Evolutionary conservation across 2,329 filamentous ascomycete species (phyloP).

Genomic region (Amauroascus verrucosus): DNA sequence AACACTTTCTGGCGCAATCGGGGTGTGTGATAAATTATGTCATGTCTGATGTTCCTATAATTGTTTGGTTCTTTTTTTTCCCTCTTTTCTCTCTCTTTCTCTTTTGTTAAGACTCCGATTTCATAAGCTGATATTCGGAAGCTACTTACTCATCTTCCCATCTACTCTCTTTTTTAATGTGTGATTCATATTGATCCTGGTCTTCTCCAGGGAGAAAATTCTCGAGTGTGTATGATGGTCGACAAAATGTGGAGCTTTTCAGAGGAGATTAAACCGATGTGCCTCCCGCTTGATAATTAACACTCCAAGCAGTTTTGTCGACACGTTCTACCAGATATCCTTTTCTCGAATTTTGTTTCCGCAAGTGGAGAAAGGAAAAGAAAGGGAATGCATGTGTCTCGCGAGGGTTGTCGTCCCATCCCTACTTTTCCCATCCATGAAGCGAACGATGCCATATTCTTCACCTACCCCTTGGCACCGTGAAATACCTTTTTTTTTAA

Average conservation of each 20-base stretch:
- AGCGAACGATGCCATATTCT: too few relatives aligned
- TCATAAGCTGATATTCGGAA: neutral
- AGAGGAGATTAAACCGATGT: neutral
- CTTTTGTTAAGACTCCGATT: neutral
- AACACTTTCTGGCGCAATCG: constrained; percentile 4
- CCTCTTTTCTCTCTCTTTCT: neutral
- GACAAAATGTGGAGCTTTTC: neutral
- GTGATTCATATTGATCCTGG: neutral
- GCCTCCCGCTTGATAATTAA: too few relatives aligned
- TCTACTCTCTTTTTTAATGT: constrained; percentile 3
- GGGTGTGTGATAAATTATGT: constrained; percentile 19
- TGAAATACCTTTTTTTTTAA: neutral
- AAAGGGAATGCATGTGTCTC: too few relatives aligned
- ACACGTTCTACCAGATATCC: too few relatives aligned
- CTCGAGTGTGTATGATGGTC: neutral
- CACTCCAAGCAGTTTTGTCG: too few relatives aligned
- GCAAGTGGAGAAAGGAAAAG: too few relatives aligned
- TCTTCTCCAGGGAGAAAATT: neutral
- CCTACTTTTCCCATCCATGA: too few relatives aligned
- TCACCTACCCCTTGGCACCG: too few relatives aligned
- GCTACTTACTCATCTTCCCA: neutral
- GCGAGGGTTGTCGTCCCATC: too few relatives aligned
- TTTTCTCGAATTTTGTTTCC: too few relatives aligned
- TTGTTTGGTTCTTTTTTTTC: neutral
- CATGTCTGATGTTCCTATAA: constrained; percentile 29